Evolutionary conservation across 331 rosid genomes (phyloP), one percentile per base, ranked within the genome.

Genomic region (Stylosanthes scabra): DNA sequence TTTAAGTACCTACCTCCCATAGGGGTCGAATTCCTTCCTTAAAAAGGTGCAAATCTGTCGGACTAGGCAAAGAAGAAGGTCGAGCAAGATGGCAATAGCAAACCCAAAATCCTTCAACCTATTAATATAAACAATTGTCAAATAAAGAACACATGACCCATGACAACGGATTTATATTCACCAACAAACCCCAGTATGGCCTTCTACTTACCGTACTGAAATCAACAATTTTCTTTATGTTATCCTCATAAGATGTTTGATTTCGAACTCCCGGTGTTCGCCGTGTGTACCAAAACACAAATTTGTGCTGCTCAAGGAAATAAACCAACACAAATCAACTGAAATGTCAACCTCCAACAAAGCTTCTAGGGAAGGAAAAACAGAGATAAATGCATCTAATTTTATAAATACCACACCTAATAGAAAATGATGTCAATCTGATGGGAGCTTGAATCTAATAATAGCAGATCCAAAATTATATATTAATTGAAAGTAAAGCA

Each of bases 71-170:
- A 58, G 91, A 68, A 64, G 96, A 57, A 37, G 97, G 93, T 25
- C 96, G 97, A 14, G 91, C 86, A 76, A 91, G 74, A 75, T 91
- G 98, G 85, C 97, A 94, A 59, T 94, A 94, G 74, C 86, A 79
- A 66, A 89, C 87, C 98, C 98, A 94, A 75, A 94, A 94, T 49
- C 89, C 98, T 88, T 94, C 98, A 60, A 89, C 94, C 98, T 93
- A 59, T 44, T 28, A 58, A 37, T 42, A 70, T 39, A 45, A 41
- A 61, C 47, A 69, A 68, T 34, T 44, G 45, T 15, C 5, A 25
- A 41, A 42, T 61, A 68, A 74, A 59, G 39, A 52, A 62, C 52
- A 57, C 56, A 75, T 9, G 15, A 62, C 52, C 51, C 56, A 75
- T 9, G 15, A 59, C 31, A 27, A 42, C 61, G 45, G 60, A 54